phyloP scores from a whole-genome alignment of 441 rosid genomes.

The Macaranga tanarius region DNA sequence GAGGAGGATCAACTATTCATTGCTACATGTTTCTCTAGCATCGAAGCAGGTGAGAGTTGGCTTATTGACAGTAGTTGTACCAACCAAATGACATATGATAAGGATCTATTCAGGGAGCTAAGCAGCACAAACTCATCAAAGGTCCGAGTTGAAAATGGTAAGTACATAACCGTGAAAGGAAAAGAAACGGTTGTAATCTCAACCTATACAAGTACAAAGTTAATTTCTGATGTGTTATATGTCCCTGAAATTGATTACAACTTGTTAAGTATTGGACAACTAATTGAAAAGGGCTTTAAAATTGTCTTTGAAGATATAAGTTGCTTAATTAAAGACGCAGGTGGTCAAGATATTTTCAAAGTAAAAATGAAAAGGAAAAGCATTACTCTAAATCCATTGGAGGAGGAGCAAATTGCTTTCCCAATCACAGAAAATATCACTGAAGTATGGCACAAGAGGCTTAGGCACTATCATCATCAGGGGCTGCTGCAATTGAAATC shows the following conservation, averaged over 20 bases:
- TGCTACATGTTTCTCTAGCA: neutral
- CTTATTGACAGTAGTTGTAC: conserved; percentile 1
- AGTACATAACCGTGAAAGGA: neutral
- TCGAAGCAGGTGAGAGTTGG: neutral
- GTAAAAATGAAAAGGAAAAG: conserved; percentile 4
- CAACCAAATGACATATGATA: conserved; percentile 1
- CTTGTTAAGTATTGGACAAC: neutral
- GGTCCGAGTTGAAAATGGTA: neutral
- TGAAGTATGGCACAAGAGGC: neutral
- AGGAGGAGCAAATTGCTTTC: neutral
- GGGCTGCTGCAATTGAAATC: neutral
- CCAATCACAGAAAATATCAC: too few relatives aligned
- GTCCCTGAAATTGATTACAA: conserved; percentile 5
- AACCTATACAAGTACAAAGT: conserved; percentile 7
- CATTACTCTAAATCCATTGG: neutral
- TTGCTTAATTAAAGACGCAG: neutral
- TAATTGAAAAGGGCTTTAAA: neutral
- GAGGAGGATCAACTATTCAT: neutral
- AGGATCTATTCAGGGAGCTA: neutral
- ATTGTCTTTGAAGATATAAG: neutral
- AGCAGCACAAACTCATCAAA: conserved; percentile 45
- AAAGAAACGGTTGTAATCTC: neutral
- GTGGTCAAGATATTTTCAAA: neutral
- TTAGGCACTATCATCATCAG: neutral
- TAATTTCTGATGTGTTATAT: neutral